phyloP scores from a whole-genome alignment of 352 stramenopile genomes.

The Pelagophyceae sp. region DNA sequence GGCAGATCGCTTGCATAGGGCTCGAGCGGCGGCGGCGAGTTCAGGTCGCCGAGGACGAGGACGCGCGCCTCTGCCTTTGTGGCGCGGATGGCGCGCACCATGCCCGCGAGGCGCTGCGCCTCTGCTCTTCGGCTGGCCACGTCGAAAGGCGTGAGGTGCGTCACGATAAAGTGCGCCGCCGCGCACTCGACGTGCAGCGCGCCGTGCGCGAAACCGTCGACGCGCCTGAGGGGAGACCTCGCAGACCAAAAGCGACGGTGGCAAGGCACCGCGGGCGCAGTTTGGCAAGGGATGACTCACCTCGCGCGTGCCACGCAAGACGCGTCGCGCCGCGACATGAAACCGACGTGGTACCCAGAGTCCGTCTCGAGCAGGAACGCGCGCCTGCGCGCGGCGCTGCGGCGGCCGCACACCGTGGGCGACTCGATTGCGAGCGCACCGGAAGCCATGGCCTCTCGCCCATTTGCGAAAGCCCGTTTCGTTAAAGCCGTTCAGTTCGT shows the following conservation, averaged over 20 bases:
- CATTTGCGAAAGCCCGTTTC: not conserved
- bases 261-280: not conserved
- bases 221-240: not conserved
- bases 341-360: not conserved
- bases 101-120: not conserved
- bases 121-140: not conserved
- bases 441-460: not conserved
- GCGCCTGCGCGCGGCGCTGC: too few relatives aligned
- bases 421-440: too few relatives aligned
- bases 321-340: not conserved
- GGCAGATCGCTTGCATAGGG: not conserved
- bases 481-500: slow-evolving; percentile 15
- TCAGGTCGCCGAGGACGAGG: slow-evolving; percentile 7
- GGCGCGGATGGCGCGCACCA: not conserved
- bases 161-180: not conserved
- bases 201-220: slow-evolving; percentile 1
- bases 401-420: too few relatives aligned
- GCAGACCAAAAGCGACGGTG: not conserved
- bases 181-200: not conserved
- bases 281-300: too few relatives aligned
- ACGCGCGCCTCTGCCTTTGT: not conserved
- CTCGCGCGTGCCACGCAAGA: not conserved
- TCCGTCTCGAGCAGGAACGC: not conserved
- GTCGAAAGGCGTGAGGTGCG: slow-evolving; percentile 10
- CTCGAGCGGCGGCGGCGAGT: not conserved